Conservation (phyloP, 495 filamentous ascomycete species). For the Penicillium riverlandense region DNA sequence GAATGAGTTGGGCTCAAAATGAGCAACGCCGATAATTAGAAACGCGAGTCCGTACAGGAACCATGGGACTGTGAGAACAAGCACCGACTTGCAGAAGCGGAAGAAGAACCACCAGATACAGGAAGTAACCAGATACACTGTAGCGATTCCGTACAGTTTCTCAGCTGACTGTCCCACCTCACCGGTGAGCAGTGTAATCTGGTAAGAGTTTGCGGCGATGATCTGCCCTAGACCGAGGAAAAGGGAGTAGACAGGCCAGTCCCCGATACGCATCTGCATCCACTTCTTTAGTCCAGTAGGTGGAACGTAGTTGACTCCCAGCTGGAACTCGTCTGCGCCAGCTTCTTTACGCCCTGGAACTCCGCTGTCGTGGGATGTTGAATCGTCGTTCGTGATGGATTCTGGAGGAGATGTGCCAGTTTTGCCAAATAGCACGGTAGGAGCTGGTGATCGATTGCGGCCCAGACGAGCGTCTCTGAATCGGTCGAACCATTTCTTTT, state of each 20-base stretch:
- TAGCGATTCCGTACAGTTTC: constrained; percentile 61
- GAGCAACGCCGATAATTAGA: constrained; percentile 59
- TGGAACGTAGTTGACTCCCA: constrained; percentile 57
- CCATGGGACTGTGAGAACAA: constrained; percentile 53
- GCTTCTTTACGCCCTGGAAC: constrained; percentile 16
- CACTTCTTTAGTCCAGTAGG: constrained; percentile 56
- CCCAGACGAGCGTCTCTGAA: constrained; percentile 53
- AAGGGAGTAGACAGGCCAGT: constrained; percentile 71
- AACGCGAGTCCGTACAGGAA: constrained; percentile 60
- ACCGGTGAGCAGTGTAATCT: constrained; percentile 62
- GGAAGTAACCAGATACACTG: constrained; percentile 55
- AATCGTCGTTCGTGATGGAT: constrained; percentile 31
- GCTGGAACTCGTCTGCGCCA: constrained; percentile 47
- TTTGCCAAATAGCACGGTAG: constrained; percentile 33
- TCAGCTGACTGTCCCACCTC: constrained; percentile 53
- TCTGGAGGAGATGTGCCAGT: constrained; percentile 23
- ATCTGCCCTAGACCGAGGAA: constrained; percentile 60
- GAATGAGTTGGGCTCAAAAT: constrained; percentile 38
- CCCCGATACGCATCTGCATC: constrained; percentile 41
- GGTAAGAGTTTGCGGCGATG: constrained; percentile 65
- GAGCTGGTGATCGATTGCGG: constrained; percentile 38
- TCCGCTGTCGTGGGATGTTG: constrained; percentile 29
- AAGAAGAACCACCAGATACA: constrained; percentile 62
- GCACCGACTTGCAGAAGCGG: constrained; percentile 54
- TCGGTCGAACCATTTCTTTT: constrained; percentile 64